These are phyloP conservation scores for Beauveria varroae DNA, from an alignment of 2,329 filamentous ascomycete genomes.

Conservation along the genomic window DNA sequence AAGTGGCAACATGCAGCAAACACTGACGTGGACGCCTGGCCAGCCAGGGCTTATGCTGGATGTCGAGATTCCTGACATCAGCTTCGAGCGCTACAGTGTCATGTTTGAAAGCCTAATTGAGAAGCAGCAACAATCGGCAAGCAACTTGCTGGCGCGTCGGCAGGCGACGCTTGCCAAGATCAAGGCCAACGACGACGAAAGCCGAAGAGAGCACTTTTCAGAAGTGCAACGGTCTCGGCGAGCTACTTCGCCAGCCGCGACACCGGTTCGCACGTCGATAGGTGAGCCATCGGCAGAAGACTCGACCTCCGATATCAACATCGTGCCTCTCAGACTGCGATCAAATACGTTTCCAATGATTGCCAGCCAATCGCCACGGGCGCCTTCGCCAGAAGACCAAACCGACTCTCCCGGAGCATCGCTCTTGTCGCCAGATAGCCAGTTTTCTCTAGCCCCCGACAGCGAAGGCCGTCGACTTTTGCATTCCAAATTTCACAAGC, in stretches of 20 bases:
- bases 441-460: not conserved
- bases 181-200: slow-evolving; percentile 42
- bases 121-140: slow-evolving; percentile 21
- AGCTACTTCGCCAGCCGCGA: slow-evolving; percentile 37
- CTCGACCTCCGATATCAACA: not conserved
- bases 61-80: slow-evolving; percentile 71
- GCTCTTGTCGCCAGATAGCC: not conserved
- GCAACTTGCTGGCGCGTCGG: slow-evolving; percentile 44
- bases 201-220: slow-evolving; percentile 28
- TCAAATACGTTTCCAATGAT: slow-evolving; percentile 1
- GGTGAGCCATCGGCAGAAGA: not conserved
- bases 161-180: slow-evolving; percentile 53
- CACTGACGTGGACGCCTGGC: not conserved
- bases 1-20: not conserved
- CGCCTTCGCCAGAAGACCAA: not conserved
- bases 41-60: slow-evolving; percentile 44
- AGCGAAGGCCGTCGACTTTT: not conserved
- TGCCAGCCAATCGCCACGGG: not conserved
- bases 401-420: not conserved
- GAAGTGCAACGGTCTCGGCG: slow-evolving; percentile 29
- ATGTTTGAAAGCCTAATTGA: slow-evolving; percentile 80
- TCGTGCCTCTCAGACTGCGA: slow-evolving; percentile 2
- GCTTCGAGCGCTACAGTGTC: slow-evolving; percentile 84
- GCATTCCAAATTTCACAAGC: slow-evolving; percentile 10
- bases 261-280: not conserved